phyloP scores from a whole-genome alignment of 2,329 filamentous ascomycete species.

The Penicillium sp. region DNA sequence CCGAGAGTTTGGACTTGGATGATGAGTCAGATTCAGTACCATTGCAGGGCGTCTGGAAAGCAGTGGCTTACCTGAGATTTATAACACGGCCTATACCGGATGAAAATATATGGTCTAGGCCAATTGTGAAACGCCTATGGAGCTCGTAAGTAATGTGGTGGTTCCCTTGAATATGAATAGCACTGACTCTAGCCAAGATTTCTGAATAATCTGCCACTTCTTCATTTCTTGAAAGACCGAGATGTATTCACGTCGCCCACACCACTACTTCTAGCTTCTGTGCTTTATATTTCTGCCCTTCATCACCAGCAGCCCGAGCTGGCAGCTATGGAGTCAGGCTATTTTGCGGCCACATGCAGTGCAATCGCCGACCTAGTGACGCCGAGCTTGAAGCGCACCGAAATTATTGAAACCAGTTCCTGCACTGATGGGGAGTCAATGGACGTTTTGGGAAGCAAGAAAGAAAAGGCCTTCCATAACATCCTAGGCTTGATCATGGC shows the following conservation, averaged over 20 bases:
- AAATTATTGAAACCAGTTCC: neutral
- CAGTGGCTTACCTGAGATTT: conserved; percentile 27
- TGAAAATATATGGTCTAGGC: conserved; percentile 30
- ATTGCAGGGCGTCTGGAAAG: conserved; percentile 27
- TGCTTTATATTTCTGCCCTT: conserved; percentile 37
- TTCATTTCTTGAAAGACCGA: conserved; percentile 36
- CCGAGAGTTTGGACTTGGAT: conserved; percentile 19
- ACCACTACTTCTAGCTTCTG: conserved; percentile 33
- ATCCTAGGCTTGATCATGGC: conserved; percentile 38
- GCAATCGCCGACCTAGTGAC: conserved; percentile 32
- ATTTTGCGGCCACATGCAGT: conserved; percentile 32
- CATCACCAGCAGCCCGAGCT: conserved; percentile 27
- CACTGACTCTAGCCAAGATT: conserved; percentile 26
- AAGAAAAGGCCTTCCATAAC: conserved; percentile 29
- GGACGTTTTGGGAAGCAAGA: conserved; percentile 4
- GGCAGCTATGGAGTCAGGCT: conserved; percentile 25
- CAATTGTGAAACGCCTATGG: conserved; percentile 32
- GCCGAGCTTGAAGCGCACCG: conserved; percentile 7
- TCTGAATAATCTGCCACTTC: conserved; percentile 32
- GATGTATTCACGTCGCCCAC: conserved; percentile 32
- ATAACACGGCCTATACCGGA: conserved; percentile 29
- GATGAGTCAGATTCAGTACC: conserved; percentile 19
- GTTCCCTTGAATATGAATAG: neutral
- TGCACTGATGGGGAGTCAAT: neutral
- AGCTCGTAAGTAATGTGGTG: conserved; percentile 26